Evolutionary conservation across 2,329 filamentous ascomycete genomes (phyloP), one percentile per base, ranked within the genome.

Genomic region (Trichophyton verrucosum): DNA sequence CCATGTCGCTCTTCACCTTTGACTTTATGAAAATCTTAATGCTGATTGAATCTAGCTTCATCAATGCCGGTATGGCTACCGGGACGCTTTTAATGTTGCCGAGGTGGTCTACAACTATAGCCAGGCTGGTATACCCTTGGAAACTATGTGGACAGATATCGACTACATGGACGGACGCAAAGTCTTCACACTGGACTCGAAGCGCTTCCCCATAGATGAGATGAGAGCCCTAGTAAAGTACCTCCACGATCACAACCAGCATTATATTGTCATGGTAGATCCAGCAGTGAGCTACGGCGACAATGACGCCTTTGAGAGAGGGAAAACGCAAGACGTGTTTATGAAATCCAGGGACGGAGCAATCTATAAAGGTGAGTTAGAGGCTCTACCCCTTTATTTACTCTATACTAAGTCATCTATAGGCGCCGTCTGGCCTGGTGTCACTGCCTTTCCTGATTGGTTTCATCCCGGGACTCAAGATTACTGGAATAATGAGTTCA

Each of bases 371-470:
- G 79, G 60, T 61, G 64, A 27, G 56, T n/a, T 3, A 40, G 17
- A 27, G 7, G 9, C 15, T 30, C 13, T 44, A 30, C 17, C 9
- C 7, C 30, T 22, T 17, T 22, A 36, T 9, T 3, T 27, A 51
- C 22, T 6, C 8, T 36, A n/a, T 36, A n/a, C 30, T 55, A 55
- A 55, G 2, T 22, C 11, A 42, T 38, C 36, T 60, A 20, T 63
- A 60, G 82, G 86, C 15, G 85, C 88, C 15, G 86, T 89, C 15
- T 91, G 87, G 87, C 84, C 87, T 1, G 87, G 87, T 46, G 80
- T 84, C 15, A 80, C 83, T 1, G 83, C 80, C 5, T 88, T 85
- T 72, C 85, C 85, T 0, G 87, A 90, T 70, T 90, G 86, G 86
- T 87, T 88, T 67, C 75, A 82, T 6, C 78, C 78, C 6, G 82